Percentiles rank a stretch among this genome's conserved stretches.
These are phyloP conservation scores for Asclepias syriaca DNA, from an alignment of 257 asterid species.

Conservation along the genomic window DNA sequence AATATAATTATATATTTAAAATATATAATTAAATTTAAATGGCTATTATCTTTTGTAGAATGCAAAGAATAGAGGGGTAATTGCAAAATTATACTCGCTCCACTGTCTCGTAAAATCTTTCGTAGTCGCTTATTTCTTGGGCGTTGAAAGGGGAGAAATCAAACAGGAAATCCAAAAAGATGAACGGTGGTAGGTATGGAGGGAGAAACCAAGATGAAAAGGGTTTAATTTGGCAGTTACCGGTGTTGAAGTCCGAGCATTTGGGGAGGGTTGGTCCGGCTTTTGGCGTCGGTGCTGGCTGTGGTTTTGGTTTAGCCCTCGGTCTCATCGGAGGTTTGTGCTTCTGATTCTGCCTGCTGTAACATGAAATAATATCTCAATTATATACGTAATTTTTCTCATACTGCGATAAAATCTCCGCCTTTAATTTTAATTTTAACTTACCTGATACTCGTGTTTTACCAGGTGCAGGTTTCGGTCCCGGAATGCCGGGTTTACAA, in stretches of 20 bases:
- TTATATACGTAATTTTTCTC: neutral
- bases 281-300: slow-evolving; percentile 83
- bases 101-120: too few species aligned
- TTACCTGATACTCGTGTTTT: neutral
- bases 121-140: neutral
- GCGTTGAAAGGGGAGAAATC: neutral
- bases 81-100: too few species aligned
- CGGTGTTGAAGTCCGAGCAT: slow-evolving; percentile 48
- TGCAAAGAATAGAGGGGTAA: too few species aligned
- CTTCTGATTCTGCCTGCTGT: slow-evolving; percentile 1
- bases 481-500: slow-evolving; percentile 77
- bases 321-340: slow-evolving; percentile 70
- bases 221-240: slow-evolving; percentile 81
- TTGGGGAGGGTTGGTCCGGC: slow-evolving; percentile 79
- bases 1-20: too few species aligned
- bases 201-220: slow-evolving; percentile 37
- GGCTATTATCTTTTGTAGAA: neutral
- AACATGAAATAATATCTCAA: neutral
- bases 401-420: neutral
- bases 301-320: slow-evolving; percentile 71
- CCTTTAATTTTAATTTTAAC: neutral
- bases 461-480: slow-evolving; percentile 71
- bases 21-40: too few species aligned
- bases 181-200: slow-evolving; percentile 19
- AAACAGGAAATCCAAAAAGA: neutral